Evolutionary conservation across 2,329 filamentous ascomycete genomes (phyloP), one percentile per base, ranked within the genome.

Genomic region (Pseudocercospora fijiensis): DNA sequence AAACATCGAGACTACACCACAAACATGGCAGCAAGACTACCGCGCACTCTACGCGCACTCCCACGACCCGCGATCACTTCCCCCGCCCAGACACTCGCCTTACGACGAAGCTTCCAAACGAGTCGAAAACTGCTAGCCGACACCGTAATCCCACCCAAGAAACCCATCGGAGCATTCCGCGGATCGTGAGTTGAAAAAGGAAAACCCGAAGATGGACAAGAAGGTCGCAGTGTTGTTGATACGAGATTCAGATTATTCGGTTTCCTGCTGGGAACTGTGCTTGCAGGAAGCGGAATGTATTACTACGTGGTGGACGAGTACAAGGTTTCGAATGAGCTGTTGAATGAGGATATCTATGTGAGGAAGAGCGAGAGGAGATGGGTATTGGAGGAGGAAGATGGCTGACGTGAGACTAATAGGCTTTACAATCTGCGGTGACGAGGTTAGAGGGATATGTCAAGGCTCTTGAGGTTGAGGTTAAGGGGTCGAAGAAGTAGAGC

Each of bases 261-360:
- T 58, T 98, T 98, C 83, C 87, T 98, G 57, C 83, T 95, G 68
- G 94, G 94, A 69, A 88, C 90, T 67, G 88, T 90, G 53, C 82
- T 92, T 58, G 88, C 93, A 51, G 92, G 92, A 73, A 86, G 85
- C 58, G 89, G 87, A 63, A 90, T 96, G 72, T 98, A 97, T 82
- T 92, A 91, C 78, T 98, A 98, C 78, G 86, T 96, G 70, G 81
- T 98, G 72, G 88, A 94, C 76, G 93, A 98, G 79, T 98, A 97
- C 83, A 92, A 92, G 81, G 84, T 92, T 49, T 91, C 92, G 71
- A 98, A 97, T 81, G 91, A 96, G 80, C 85, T 97, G 75, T 82
- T 98, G 79, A 94, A 89, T 65, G 92, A 96, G 80, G 94, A 98
- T 79, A 96, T 98, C 77, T 94, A 94, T 80, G 94, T 97, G 28